Conservation (phyloP, 352 stramenopile genomes). For the Phytophthora tubulina region DNA sequence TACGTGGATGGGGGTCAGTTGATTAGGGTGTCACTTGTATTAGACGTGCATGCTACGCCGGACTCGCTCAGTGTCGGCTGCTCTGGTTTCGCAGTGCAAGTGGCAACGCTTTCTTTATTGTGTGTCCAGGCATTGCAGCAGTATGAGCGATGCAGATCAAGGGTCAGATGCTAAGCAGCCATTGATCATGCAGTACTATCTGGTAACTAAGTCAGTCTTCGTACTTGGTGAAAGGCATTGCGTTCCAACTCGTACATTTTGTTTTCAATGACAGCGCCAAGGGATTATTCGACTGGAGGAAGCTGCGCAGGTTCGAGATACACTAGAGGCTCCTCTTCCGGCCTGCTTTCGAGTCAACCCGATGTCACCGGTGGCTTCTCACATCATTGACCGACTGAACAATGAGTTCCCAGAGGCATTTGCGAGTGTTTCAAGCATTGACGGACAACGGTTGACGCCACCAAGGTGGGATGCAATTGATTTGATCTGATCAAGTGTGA, state of each 20-base stretch:
- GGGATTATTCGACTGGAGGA: slow-evolving; percentile 62
- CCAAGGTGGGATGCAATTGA: slow-evolving; percentile 34
- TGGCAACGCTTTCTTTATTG: slow-evolving; percentile 17
- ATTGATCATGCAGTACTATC: slow-evolving; percentile 77
- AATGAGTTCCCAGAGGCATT: slow-evolving; percentile 61
- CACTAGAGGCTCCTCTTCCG: slow-evolving; percentile 64
- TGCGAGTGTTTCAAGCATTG: slow-evolving; percentile 29
- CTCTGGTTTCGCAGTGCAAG: slow-evolving; percentile 4
- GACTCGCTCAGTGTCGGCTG: slow-evolving; percentile 20
- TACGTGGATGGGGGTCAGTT: slow-evolving; percentile 26
- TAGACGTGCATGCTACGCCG: slow-evolving; percentile 29
- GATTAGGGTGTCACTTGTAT: slow-evolving; percentile 9
- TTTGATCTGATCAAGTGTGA: neutral
- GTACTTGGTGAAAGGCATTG: neutral
- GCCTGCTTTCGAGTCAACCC: slow-evolving; percentile 81
- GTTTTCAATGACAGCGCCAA: slow-evolving; percentile 51
- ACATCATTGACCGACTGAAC: slow-evolving; percentile 60
- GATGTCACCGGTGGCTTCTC: slow-evolving; percentile 30
- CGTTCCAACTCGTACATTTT: slow-evolving; percentile 1
- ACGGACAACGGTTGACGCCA: slow-evolving; percentile 46
- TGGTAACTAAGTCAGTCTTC: slow-evolving; percentile 42
- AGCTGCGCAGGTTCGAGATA: slow-evolving; percentile 53
- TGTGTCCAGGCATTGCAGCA: slow-evolving; percentile 12
- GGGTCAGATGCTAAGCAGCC: slow-evolving; percentile 28
- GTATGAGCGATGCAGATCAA: slow-evolving; percentile 12